Evolutionary conservation across 331 rosid species (phyloP).

Genomic region (Phaseolus coccineus): DNA sequence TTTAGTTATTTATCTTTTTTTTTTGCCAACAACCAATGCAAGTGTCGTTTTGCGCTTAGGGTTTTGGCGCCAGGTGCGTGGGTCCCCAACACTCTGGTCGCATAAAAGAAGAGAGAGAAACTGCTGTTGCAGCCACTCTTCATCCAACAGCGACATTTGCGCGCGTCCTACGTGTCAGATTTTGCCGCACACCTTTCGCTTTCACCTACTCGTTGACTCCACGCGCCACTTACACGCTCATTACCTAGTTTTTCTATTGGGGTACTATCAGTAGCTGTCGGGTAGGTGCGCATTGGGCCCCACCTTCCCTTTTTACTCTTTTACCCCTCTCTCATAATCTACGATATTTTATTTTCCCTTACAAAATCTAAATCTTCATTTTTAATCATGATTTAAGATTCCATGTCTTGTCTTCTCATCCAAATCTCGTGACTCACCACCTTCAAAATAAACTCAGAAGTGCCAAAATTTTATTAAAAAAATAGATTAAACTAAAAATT

Average conservation of each 20-base stretch:
- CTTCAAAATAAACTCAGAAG: too few species aligned
- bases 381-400: too few species aligned
- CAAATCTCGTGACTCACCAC: too few species aligned
- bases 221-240: not conserved
- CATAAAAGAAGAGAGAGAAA: conserved; percentile 35
- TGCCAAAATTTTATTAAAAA: too few species aligned
- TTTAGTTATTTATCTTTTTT: not conserved
- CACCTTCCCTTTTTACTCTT: not conserved
- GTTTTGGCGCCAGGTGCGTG: not conserved
- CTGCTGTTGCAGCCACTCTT: conserved; percentile 59
- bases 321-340: not conserved
- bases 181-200: conserved; percentile 66
- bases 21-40: conserved; percentile 29
- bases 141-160: conserved; percentile 78
- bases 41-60: conserved; percentile 49
- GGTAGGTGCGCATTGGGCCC: not conserved
- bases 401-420: too few species aligned
- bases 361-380: too few species aligned
- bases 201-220: conserved; percentile 54
- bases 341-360: too few species aligned
- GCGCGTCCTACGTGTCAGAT: conserved; percentile 86
- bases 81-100: not conserved
- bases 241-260: not conserved
- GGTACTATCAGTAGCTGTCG: not conserved
- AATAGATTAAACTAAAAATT: too few species aligned